These are phyloP conservation scores for Apiospora kogelbergensis DNA, from an alignment of 2,329 filamentous ascomycete species.

Conservation along the genomic window DNA sequence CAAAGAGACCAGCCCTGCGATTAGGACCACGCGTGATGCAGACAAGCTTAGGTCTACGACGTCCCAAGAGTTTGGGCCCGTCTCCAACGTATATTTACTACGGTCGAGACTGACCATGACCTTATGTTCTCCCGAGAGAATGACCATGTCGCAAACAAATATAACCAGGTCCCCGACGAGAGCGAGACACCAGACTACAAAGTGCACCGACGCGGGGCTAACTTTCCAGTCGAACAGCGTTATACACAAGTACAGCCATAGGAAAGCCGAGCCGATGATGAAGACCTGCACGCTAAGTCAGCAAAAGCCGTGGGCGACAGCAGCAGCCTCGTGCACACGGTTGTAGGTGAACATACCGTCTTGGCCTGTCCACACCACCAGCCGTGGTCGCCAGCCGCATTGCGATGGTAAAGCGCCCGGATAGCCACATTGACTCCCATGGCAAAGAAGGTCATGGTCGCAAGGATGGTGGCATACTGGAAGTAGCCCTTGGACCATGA, in stretches of 20 bases:
- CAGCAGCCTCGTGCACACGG: background rate
- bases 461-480: slow-evolving; percentile 68
- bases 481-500: slow-evolving; percentile 56
- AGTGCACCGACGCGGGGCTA: slow-evolving; percentile 77
- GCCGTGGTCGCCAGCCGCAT: slow-evolving; percentile 26
- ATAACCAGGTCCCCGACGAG: slow-evolving; percentile 73
- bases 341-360: slow-evolving; percentile 25
- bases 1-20: slow-evolving; percentile 65
- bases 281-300: slow-evolving; percentile 63
- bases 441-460: slow-evolving; percentile 73
- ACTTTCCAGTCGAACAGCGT: slow-evolving; percentile 82
- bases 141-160: slow-evolving; percentile 64
- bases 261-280: slow-evolving; percentile 79
- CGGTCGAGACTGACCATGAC: slow-evolving; percentile 51
- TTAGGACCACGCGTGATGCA: slow-evolving; percentile 65
- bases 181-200: slow-evolving; percentile 75
- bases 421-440: slow-evolving; percentile 72
- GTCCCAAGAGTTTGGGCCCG: slow-evolving; percentile 51
- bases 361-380: slow-evolving; percentile 34
- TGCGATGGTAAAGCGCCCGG: slow-evolving; percentile 65
- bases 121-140: slow-evolving; percentile 68
- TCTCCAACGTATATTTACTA: slow-evolving; percentile 39
- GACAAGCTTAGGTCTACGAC: slow-evolving; percentile 66
- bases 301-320: background rate
- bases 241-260: slow-evolving; percentile 82